phyloP scores from a whole-genome alignment of 345 rosid species.

The Toxicodendron radicans region DNA sequence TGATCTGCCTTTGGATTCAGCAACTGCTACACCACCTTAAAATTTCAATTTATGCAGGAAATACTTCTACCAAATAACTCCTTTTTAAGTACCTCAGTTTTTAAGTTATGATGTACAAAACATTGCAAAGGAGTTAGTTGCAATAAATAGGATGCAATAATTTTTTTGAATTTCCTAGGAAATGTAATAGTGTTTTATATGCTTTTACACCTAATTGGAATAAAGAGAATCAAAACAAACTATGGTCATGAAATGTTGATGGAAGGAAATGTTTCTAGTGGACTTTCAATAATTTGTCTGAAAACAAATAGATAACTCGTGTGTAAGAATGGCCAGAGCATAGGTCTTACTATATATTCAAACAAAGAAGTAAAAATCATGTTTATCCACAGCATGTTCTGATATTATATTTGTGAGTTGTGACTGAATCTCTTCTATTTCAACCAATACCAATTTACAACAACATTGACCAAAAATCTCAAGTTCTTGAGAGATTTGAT shows the following conservation, averaged over 20 bases:
- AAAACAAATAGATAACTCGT: neutral
- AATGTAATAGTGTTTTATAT: neutral
- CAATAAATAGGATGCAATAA: neutral
- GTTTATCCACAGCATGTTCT: neutral
- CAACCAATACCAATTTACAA: neutral
- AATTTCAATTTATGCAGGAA: neutral
- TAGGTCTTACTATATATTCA: neutral
- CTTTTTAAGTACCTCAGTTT: neutral
- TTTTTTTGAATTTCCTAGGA: neutral
- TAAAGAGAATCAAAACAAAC: neutral
- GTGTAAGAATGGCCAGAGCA: neutral
- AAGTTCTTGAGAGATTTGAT: neutral
- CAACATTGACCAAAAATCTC: neutral
- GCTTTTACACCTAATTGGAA: neutral
- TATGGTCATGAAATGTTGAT: constrained; percentile 3
- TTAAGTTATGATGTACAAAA: neutral
- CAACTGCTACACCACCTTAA: neutral
- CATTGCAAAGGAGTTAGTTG: neutral
- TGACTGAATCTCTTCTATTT: neutral
- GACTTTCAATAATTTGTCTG: neutral
- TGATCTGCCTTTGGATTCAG: neutral
- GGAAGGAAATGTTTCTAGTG: neutral
- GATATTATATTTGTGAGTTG: neutral
- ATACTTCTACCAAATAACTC: neutral
- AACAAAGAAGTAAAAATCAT: neutral